phyloP scores from a whole-genome alignment of 179 eudicot species.

The Beta corolliflora region DNA sequence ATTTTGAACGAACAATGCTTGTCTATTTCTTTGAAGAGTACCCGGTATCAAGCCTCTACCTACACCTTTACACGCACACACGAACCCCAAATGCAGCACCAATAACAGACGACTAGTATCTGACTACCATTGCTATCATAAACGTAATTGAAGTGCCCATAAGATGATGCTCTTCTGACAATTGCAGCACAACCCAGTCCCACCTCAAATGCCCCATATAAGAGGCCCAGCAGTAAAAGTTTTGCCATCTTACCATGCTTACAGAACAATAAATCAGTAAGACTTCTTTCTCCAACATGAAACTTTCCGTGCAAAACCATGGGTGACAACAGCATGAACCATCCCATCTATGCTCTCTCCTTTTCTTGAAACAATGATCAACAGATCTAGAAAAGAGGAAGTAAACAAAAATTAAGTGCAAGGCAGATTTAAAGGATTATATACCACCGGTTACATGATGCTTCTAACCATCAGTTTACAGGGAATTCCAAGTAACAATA shows the following conservation, averaged over 20 bases:
- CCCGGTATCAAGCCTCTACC: no score
- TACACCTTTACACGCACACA: neutral
- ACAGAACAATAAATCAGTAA: neutral
- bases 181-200: neutral
- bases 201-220: neutral
- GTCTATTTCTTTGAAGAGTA: no score
- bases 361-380: neutral
- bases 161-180: neutral
- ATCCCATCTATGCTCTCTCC: neutral
- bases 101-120: no score
- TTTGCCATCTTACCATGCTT: neutral
- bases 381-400: neutral
- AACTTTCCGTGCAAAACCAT: neutral
- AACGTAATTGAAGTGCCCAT: no score
- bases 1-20: no score
- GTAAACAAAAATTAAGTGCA: neutral
- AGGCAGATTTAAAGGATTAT: neutral
- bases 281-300: neutral
- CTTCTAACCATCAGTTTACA: neutral
- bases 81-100: no score
- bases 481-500: neutral
- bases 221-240: neutral
- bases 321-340: neutral
- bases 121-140: neutral
- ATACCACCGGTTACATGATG: neutral